phyloP scores from a whole-genome alignment of 2,329 filamentous ascomycete species.

The Cyclaneusma minus region DNA sequence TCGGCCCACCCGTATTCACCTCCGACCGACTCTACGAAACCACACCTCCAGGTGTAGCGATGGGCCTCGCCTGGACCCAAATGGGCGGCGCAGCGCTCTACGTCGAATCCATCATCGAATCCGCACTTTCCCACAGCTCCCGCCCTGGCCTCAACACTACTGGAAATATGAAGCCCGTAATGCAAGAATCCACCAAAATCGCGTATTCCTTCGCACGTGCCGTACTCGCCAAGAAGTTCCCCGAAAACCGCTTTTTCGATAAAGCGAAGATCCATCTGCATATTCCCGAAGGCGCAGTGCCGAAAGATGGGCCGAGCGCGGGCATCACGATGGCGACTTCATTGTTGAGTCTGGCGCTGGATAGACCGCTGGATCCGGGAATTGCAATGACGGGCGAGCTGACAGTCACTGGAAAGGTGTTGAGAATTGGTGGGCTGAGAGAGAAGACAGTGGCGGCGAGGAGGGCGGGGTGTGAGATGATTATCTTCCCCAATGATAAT shows the following conservation, averaged over 20 bases:
- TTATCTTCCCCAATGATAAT: slow-evolving; percentile 93
- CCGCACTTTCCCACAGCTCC: slow-evolving; percentile 56
- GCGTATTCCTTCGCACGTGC: slow-evolving; percentile 95
- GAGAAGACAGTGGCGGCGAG: slow-evolving; percentile 97
- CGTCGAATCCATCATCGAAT: slow-evolving; percentile 90
- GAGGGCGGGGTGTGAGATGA: slow-evolving; percentile 78
- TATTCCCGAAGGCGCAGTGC: slow-evolving; percentile 89
- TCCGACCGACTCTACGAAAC: slow-evolving; percentile 89
- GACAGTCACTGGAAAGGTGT: slow-evolving; percentile 90
- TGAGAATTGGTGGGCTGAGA: slow-evolving; percentile 81
- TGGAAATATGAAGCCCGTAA: slow-evolving; percentile 86
- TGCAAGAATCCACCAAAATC: slow-evolving; percentile 94
- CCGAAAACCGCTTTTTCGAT: slow-evolving; percentile 89
- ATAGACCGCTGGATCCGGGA: slow-evolving; percentile 64
- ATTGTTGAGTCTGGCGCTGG: slow-evolving; percentile 69
- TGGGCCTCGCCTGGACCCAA: slow-evolving; percentile 96
- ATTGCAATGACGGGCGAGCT: slow-evolving; percentile 97
- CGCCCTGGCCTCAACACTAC: slow-evolving; percentile 77
- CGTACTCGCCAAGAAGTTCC: slow-evolving; percentile 68
- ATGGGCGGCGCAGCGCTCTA: slow-evolving; percentile 95
- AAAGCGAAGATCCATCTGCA: slow-evolving; percentile 91
- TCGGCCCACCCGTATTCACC: slow-evolving; percentile 89
- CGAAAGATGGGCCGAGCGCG: slow-evolving; percentile 84
- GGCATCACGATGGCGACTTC: slow-evolving; percentile 98
- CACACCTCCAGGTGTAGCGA: slow-evolving; percentile 85